phyloP scores from a whole-genome alignment of 192 early-diverging fungal genomes.

The Polychytrium aggregatum region DNA sequence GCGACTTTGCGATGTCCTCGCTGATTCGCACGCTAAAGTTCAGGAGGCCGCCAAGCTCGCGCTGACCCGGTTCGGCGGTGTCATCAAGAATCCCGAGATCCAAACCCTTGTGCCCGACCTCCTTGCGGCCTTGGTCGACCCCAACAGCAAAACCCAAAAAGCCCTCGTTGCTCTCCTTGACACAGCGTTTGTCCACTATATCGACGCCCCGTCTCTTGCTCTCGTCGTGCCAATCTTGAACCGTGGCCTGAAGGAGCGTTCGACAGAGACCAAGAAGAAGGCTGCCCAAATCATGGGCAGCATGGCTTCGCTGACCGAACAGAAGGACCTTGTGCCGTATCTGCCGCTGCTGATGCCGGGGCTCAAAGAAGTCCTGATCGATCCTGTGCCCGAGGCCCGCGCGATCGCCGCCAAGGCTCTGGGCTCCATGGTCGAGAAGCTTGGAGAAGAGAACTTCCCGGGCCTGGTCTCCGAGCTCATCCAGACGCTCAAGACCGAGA shows the following conservation, averaged over 20 bases:
- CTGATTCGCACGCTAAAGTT: constrained; percentile 88
- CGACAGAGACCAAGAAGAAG: constrained; percentile 84
- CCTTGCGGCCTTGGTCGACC: constrained; percentile 77
- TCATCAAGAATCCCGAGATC: constrained; percentile 98
- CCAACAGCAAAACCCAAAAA: constrained; percentile 69
- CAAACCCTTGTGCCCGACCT: constrained; percentile 79
- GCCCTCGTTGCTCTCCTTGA: constrained; percentile 77
- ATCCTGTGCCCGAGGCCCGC: constrained; percentile 93
- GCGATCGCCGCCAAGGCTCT: constrained; percentile 87
- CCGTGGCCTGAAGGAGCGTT: constrained; percentile 80
- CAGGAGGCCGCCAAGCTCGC: constrained; percentile 76
- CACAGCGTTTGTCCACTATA: constrained; percentile 97
- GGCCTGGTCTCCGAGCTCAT: constrained; percentile 78
- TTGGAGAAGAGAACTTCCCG: constrained; percentile 91
- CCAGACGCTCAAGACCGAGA: constrained; percentile 76
- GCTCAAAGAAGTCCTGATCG: constrained; percentile 81
- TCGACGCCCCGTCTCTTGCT: constrained; percentile 91
- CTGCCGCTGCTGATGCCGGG: constrained; percentile 69
- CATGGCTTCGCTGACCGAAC: constrained; percentile 91
- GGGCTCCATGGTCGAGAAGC: constrained; percentile 79
- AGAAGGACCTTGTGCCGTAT: constrained; percentile 87
- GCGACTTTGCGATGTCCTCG: constrained; percentile 77
- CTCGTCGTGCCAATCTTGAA: constrained; percentile 89
- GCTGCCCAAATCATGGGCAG: constrained; percentile 98
- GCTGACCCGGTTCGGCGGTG: constrained; percentile 78